A percentile compares a stretch with the other conserved stretches of the same genome.
These are phyloP conservation scores for Pseudovirgaria hyperparasitica DNA, from an alignment of 2,329 filamentous ascomycete genomes.

Conservation along the genomic window DNA sequence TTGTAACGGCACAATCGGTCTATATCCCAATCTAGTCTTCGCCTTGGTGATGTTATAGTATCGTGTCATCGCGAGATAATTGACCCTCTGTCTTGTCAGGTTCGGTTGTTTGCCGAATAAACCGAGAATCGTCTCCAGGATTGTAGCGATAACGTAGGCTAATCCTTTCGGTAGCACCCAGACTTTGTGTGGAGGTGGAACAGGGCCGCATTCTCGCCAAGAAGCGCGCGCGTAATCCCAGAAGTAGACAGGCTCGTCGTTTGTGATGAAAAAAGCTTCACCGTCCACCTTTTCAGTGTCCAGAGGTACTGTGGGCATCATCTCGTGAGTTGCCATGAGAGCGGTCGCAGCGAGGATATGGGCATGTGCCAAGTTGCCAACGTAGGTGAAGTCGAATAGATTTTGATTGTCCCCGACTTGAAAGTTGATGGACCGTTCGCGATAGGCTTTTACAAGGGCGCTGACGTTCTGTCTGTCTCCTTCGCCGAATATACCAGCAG, in stretches of 20 bases:
- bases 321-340: constrained; percentile 31
- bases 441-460: constrained; percentile 31
- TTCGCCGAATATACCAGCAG: constrained; percentile 39
- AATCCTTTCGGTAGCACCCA: constrained; percentile 31
- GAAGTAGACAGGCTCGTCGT: constrained; percentile 37
- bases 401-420: constrained; percentile 40
- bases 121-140: constrained; percentile 35
- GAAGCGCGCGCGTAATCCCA: constrained; percentile 36
- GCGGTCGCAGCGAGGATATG: constrained; percentile 38
- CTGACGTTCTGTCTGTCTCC: constrained; percentile 35
- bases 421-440: constrained; percentile 35
- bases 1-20: constrained; percentile 51
- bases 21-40: constrained; percentile 55
- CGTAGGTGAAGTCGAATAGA: constrained; percentile 41
- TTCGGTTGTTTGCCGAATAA: constrained; percentile 32
- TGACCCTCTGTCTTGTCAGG: constrained; percentile 35
- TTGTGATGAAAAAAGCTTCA: constrained; percentile 39
- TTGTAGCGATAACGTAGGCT: constrained; percentile 27
- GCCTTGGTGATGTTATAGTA: constrained; percentile 72
- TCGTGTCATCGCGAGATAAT: constrained; percentile 60
- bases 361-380: constrained; percentile 38
- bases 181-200: constrained; percentile 23
- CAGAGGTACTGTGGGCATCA: constrained; percentile 24
- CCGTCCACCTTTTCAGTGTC: constrained; percentile 35
- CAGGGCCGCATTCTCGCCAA: constrained; percentile 32